Evolutionary conservation across 202 grass and related monocot species (phyloP).

Genomic region (Saccharum hybrid): DNA sequence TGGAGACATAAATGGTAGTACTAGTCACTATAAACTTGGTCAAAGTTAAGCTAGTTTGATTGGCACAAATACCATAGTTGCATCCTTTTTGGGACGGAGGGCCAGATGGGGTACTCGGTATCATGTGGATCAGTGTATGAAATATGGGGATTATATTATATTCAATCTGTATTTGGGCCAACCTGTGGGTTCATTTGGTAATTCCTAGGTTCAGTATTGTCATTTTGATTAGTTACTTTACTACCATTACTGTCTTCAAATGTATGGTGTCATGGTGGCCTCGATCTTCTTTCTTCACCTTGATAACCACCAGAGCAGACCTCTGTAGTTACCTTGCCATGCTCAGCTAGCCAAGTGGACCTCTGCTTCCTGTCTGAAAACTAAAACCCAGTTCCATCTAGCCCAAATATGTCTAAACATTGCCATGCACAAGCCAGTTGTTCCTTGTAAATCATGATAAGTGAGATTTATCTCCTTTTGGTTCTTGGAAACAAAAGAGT

Average conservation of each 20-base stretch:
- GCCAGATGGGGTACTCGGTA: not conserved
- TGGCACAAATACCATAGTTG: not conserved
- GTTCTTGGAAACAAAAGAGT: not conserved
- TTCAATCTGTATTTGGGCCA: not conserved
- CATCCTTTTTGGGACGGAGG: not conserved
- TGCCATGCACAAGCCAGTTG: conserved; percentile 1
- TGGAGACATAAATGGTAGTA: not conserved
- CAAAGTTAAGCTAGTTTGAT: not conserved
- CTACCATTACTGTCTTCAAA: not conserved
- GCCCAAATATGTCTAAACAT: not conserved
- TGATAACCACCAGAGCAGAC: conserved; percentile 18
- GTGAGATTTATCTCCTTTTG: conserved; percentile 4
- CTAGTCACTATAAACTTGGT: not conserved
- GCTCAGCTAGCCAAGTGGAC: not conserved
- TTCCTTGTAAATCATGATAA: not conserved
- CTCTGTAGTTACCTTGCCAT: conserved; percentile 7
- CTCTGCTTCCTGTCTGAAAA: not conserved
- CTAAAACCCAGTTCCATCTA: not conserved
- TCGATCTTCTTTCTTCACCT: not conserved
- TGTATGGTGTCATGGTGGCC: not conserved
- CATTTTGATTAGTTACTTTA: not conserved
- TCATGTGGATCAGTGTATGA: not conserved
- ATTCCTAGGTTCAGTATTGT: not conserved
- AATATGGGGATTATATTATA: not conserved
- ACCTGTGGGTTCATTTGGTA: not conserved